Evolutionary conservation across 208 protist genomes (phyloP).

Genomic region (Leishmania tropica): DNA sequence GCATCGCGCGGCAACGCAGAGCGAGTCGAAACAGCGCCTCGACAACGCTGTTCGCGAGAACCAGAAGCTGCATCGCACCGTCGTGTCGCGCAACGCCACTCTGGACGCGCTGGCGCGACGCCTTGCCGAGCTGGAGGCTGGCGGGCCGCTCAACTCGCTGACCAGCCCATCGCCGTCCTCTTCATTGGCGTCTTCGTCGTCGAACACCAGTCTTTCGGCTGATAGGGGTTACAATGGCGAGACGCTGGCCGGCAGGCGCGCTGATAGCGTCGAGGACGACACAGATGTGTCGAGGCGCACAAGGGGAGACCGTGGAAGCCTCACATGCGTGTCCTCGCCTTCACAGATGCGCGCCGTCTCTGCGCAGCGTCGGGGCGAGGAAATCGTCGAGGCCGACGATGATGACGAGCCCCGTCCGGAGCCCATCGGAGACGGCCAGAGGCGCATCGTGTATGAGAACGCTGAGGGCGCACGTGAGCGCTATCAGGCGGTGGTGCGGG

Average conservation of each 20-base stretch:
- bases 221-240: neutral
- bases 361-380: neutral
- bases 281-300: neutral
- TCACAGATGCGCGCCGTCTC: neutral
- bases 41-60: slow-evolving; percentile 48
- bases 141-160: slow-evolving; percentile 5
- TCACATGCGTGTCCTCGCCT: slow-evolving; percentile 5
- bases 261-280: slow-evolving; percentile 8
- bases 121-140: slow-evolving; percentile 58
- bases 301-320: neutral
- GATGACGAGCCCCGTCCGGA: slow-evolving; percentile 11
- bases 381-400: neutral
- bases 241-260: neutral
- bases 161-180: slow-evolving; percentile 11
- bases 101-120: slow-evolving; percentile 50
- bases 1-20: slow-evolving; percentile 33
- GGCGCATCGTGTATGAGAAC: slow-evolving; percentile 46
- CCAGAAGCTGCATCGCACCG: slow-evolving; percentile 33
- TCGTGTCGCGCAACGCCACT: slow-evolving; percentile 42
- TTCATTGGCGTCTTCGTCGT: slow-evolving; percentile 7
- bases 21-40: slow-evolving; percentile 35
- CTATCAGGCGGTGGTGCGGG: slow-evolving; percentile 49
- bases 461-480: slow-evolving; percentile 64
- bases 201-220: slow-evolving; percentile 18
- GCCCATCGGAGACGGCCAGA: slow-evolving; percentile 16